phyloP scores from a whole-genome alignment of 257 asterid genomes.

The Datura wrightii region DNA sequence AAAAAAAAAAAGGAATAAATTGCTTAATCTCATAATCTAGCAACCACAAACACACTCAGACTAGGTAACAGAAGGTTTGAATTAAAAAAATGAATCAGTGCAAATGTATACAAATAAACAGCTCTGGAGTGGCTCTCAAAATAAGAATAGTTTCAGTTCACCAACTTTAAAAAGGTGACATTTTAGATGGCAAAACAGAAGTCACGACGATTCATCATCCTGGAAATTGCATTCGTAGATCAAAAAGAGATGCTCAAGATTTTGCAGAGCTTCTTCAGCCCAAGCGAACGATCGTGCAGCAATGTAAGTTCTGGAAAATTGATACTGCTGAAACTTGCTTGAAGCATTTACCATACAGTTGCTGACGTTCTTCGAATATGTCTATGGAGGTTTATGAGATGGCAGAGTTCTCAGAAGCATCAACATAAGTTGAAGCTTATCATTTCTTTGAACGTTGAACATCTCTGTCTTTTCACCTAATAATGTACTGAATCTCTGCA shows the following conservation, averaged over 20 bases:
- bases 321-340: not conserved
- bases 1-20: not conserved
- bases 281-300: not conserved
- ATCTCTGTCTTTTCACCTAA: slow-evolving; percentile 38
- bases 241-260: not conserved
- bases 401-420: not conserved
- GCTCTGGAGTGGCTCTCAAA: not conserved
- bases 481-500: slow-evolving; percentile 71
- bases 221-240: not conserved
- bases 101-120: not conserved
- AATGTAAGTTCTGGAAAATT: not conserved
- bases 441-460: not conserved
- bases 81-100: not conserved
- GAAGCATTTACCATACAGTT: not conserved
- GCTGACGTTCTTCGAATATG: not conserved
- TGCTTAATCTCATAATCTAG: not conserved
- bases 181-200: not conserved
- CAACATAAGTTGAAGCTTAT: not conserved
- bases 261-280: not conserved
- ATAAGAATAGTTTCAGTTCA: not conserved
- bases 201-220: not conserved
- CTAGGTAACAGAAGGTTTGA: slow-evolving; percentile 3
- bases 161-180: not conserved
- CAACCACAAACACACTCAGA: not conserved
- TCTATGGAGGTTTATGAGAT: not conserved